Evolutionary conservation across 129 eudicot genomes (phyloP).

Genomic region (Kitagawia praeruptora): DNA sequence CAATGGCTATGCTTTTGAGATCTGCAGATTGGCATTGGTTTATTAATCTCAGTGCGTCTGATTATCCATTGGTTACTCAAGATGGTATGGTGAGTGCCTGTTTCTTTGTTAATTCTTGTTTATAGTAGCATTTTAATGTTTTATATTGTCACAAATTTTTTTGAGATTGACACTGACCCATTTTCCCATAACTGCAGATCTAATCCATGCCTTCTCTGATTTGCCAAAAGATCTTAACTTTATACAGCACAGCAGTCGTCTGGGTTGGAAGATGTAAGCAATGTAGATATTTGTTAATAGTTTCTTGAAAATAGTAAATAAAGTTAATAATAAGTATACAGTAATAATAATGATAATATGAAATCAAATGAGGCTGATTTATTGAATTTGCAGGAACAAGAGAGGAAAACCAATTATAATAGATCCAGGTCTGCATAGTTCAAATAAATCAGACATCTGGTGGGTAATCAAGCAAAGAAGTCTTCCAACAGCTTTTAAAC

Average conservation of each 20-base stretch:
- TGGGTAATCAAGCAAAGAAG: constrained; percentile 90
- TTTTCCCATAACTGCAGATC: constrained; percentile 50
- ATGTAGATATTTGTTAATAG: neutral
- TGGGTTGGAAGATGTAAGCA: constrained; percentile 85
- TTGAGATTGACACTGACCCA: neutral
- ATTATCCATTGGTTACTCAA: constrained; percentile 95
- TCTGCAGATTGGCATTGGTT: constrained; percentile 86
- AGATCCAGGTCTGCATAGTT: constrained; percentile 77
- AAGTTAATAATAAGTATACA: too few relatives aligned
- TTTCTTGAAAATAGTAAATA: neutral
- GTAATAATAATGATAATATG: neutral
- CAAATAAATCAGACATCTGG: constrained; percentile 88
- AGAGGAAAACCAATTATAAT: constrained; percentile 92
- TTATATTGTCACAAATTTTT: neutral
- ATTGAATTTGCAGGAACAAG: constrained; percentile 48
- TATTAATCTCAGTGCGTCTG: constrained; percentile 95
- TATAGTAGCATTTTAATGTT: neutral
- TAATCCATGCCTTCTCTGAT: constrained; percentile 68
- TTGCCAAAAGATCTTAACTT: constrained; percentile 80
- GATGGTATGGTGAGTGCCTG: constrained; percentile 98
- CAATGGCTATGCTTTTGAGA: constrained; percentile 67
- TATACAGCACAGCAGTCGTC: constrained; percentile 69
- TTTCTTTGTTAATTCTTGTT: neutral
- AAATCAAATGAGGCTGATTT: neutral
- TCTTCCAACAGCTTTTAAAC: constrained; percentile 91